These are phyloP conservation scores for Leptographium procerum DNA, from an alignment of 2,329 filamentous ascomycete species.

Conservation along the genomic window DNA sequence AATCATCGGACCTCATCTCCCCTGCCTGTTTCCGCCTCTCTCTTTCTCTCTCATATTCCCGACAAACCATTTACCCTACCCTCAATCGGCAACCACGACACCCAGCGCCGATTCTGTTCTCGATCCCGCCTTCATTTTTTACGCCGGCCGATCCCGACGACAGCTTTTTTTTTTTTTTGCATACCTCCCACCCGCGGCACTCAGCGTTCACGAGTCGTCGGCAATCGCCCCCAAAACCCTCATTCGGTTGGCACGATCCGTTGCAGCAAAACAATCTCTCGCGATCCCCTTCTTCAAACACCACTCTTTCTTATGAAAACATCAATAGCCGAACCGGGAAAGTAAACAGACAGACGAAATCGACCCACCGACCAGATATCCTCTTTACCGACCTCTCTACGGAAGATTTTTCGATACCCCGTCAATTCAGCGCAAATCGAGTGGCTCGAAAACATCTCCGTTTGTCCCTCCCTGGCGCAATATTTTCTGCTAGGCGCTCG, in stretches of 20 bases:
- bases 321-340: background rate
- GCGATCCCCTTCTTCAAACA: background rate
- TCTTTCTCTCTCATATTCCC: background rate
- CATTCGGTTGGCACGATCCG: background rate
- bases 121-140: background rate
- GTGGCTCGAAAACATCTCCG: background rate
- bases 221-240: background rate
- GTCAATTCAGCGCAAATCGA: background rate
- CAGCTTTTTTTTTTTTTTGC: background rate
- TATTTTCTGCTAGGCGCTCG: constrained; percentile 5
- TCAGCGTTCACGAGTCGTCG: background rate
- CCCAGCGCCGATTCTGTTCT: background rate
- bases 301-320: background rate
- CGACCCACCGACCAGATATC: background rate
- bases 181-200: background rate
- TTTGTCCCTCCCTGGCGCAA: constrained; percentile 3
- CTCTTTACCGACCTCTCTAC: background rate
- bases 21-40: background rate
- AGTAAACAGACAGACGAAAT: background rate
- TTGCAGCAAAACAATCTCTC: background rate
- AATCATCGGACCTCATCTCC: constrained; percentile 11
- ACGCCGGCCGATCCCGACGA: background rate
- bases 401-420: background rate
- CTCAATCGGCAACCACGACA: constrained; percentile 3
- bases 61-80: background rate